Evolutionary conservation across 805 yeast species (phyloP).

Genomic region (Saccharomycopsis fermentans): DNA sequence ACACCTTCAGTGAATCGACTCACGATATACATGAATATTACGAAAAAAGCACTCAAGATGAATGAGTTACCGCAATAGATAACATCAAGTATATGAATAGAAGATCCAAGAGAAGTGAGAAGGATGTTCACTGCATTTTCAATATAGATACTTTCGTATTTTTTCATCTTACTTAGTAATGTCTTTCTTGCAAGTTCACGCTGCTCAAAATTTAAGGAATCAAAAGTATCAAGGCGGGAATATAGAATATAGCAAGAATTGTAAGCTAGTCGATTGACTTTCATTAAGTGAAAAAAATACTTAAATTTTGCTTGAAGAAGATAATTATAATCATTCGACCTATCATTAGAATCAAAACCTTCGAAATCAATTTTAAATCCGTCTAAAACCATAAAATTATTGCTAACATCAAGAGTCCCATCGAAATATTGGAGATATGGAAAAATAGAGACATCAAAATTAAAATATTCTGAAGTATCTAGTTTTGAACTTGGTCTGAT

Average conservation of each 20-base stretch:
- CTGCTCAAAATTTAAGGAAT: not conserved
- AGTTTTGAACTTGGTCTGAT: constrained; percentile 8
- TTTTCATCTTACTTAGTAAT: not conserved
- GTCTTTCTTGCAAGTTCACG: constrained; percentile 1
- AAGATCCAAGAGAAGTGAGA: not conserved
- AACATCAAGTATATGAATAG: not conserved
- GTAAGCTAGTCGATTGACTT: constrained; percentile 7
- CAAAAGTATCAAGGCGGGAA: constrained; percentile 1
- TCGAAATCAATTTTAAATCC: not conserved
- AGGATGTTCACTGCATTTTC: constrained; percentile 4
- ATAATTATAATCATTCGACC: not conserved
- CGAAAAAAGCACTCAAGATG: constrained; percentile 10
- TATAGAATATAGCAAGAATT: constrained; percentile 3
- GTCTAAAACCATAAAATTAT: not conserved
- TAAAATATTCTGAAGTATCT: constrained; percentile 4
- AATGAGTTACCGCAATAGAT: constrained; percentile 6
- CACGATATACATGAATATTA: constrained; percentile 4
- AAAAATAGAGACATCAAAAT: not conserved
- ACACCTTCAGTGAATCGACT: not conserved
- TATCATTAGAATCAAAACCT: not conserved
- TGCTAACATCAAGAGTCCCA: not conserved
- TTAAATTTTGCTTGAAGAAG: constrained; percentile 5
- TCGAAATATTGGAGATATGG: not conserved
- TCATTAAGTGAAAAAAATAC: constrained; percentile 7
- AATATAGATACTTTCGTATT: not conserved